Conservation (phyloP, 192 early-diverging fungal species). For the Gamsiella multidivaricata region DNA sequence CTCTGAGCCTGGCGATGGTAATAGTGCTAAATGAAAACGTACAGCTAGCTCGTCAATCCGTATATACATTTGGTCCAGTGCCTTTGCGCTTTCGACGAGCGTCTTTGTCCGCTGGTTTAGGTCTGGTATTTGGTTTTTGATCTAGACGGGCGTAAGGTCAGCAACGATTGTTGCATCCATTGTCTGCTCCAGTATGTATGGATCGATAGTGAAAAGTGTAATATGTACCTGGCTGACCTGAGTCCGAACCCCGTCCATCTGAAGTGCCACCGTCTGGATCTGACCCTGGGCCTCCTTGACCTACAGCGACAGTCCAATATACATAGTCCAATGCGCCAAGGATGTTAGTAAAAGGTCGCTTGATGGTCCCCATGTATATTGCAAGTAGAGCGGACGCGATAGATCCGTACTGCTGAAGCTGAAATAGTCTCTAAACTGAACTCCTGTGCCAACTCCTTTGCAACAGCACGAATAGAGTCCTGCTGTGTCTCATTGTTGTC, state of each 20-base stretch:
- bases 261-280: constrained; percentile 50
- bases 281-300: constrained; percentile 29
- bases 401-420: constrained; percentile 19
- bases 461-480: constrained; percentile 3
- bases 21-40: not conserved
- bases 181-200: not conserved
- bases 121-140: constrained; percentile 18
- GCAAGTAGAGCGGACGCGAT: too few relatives aligned
- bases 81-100: constrained; percentile 20
- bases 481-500: not conserved
- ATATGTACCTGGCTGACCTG: constrained; percentile 29
- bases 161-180: not conserved
- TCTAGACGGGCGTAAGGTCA: constrained; percentile 1
- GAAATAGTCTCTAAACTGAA: constrained; percentile 43
- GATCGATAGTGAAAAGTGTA: too few relatives aligned
- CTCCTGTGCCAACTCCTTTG: constrained; percentile 29
- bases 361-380: too few relatives aligned
- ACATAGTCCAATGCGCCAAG: too few relatives aligned
- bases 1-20: not conserved
- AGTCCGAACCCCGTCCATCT: constrained; percentile 38
- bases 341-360: too few relatives aligned
- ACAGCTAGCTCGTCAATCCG: constrained; percentile 39
- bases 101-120: constrained; percentile 23
- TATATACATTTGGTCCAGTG: constrained; percentile 33
- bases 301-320: constrained; percentile 2